Evolutionary conservation across 2,329 filamentous ascomycete species (phyloP).

Genomic region (Ceratocystiopsis minuta): DNA sequence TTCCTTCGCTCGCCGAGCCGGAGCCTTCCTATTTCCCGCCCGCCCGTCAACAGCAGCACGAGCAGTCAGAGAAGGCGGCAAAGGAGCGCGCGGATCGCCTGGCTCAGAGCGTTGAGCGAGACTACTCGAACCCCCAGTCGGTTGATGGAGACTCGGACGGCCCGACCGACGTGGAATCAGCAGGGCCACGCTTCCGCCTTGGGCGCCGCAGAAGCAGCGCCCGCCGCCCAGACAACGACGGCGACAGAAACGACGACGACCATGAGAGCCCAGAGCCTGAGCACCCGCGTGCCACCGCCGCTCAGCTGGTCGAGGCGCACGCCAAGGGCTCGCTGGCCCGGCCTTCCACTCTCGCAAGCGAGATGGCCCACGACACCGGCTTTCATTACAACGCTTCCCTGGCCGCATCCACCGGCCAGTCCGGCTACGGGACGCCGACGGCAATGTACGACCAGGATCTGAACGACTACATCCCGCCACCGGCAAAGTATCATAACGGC

Average conservation of each 20-base stretch:
- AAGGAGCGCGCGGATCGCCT: slow-evolving; percentile 18
- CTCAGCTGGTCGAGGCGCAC: slow-evolving; percentile 9
- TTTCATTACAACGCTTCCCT: slow-evolving; percentile 9
- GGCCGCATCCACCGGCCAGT: slow-evolving; percentile 1
- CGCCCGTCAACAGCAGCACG: slow-evolving; percentile 7
- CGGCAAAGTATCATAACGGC: slow-evolving; percentile 52
- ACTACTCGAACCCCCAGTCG: slow-evolving; percentile 14
- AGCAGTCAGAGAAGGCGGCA: slow-evolving; percentile 16
- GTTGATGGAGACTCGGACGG: slow-evolving; percentile 9
- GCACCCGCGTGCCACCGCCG: slow-evolving; percentile 5
- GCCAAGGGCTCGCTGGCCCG: background rate
- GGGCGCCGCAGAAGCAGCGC: background rate
- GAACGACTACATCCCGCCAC: slow-evolving; percentile 44
- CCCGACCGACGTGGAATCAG: background rate
- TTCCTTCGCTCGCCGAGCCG: background rate
- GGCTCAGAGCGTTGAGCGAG: slow-evolving; percentile 16
- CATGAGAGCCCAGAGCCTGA: too few species aligned
- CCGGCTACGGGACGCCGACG: slow-evolving; percentile 19
- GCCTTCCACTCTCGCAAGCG: too few species aligned
- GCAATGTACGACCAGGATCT: slow-evolving; percentile 39
- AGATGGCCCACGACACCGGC: background rate
- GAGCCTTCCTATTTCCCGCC: slow-evolving; percentile 6
- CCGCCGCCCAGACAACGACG: background rate
- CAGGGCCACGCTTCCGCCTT: background rate
- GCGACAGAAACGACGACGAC: background rate